Base-by-base conservation (phyloP, 2,329 filamentous ascomycete genomes). In the Tolypocladium album region DNA sequence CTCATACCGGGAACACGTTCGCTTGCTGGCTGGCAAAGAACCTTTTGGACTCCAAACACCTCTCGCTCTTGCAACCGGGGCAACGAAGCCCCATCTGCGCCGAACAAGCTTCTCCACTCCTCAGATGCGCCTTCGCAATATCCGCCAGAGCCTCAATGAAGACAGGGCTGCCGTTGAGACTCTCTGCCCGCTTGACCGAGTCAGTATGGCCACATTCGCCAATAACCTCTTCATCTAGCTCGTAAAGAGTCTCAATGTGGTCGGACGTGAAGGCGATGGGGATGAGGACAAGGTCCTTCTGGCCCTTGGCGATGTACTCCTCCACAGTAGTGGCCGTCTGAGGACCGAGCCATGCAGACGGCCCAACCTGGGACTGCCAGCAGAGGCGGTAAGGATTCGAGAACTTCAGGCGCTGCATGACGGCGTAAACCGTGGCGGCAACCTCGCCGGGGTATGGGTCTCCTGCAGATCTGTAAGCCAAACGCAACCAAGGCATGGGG, bases 251-350 rank as follows among this genome's bases (percentile, higher is more conserved):
- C 77, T 99, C 94, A 66, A 99, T 99, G 71, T 99, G 94, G 69
- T 99, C 94, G n/a, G 90, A 96, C 0, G 94, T 99, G 72, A 99
- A 99, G 7, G 94, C 94, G 65, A 99, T 95, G 0, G 94, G 94
- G 60, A 99, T 91, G 8, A 99, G 80, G 1, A 97, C 81, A 59
- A 99, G 80, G 70, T 99, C 92, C 59, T 88, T 96, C 70, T 97
- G 90, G 0, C 93, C 94, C 74, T 94, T 92, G 70, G 89, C 85
- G 65, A 97, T 86, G 71, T 97, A 95, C 62, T 91, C 83, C 70
- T 92, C 86, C 13, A 99, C 94, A 0, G 92, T 93, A 65, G 88
- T 86, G 62, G 88, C 87, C 0, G 94, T 99, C 74, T 99, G 94
- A 13, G 94, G 92, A 27, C 94, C 94, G 11, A 99, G 81, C 94